Evolutionary conservation across 2,329 filamentous ascomycete species (phyloP).

Genomic region (Byssochlamys sp.): DNA sequence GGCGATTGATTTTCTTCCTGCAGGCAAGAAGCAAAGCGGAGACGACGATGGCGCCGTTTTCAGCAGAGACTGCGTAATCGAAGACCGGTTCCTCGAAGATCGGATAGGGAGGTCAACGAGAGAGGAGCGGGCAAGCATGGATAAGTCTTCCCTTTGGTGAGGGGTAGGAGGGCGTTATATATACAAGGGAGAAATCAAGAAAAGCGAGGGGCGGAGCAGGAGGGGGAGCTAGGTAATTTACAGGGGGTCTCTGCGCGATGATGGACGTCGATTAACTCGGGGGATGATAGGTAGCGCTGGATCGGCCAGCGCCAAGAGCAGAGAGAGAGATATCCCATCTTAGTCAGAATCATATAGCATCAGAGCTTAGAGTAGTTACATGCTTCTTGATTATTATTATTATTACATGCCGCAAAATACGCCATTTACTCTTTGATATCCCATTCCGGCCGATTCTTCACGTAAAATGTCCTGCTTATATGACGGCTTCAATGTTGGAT

Average conservation of each 20-base stretch:
- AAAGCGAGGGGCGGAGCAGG: not conserved
- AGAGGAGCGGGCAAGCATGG: conserved; percentile 5
- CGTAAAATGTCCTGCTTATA: not conserved
- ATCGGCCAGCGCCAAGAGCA: not conserved
- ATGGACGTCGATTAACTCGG: not conserved
- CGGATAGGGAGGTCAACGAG: conserved; percentile 2
- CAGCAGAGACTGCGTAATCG: not conserved
- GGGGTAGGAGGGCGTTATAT: not conserved
- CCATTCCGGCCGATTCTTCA: not conserved
- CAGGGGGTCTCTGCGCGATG: not conserved
- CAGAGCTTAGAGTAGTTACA: not conserved
- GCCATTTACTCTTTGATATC: not conserved
- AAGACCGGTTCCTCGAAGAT: conserved; percentile 1
- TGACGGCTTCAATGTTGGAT: not conserved
- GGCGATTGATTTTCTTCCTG: not conserved
- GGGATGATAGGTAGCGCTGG: not conserved
- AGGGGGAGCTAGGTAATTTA: not conserved
- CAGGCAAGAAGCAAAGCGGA: not conserved
- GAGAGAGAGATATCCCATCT: not conserved
- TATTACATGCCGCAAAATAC: not conserved
- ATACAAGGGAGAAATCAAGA: not conserved
- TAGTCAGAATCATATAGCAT: not conserved
- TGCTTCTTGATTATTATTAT: no score
- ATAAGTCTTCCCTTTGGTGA: not conserved
- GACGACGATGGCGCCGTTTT: not conserved